Evolutionary conservation across 2,329 filamentous ascomycete species (phyloP).

Genomic region (Blumeria graminis): DNA sequence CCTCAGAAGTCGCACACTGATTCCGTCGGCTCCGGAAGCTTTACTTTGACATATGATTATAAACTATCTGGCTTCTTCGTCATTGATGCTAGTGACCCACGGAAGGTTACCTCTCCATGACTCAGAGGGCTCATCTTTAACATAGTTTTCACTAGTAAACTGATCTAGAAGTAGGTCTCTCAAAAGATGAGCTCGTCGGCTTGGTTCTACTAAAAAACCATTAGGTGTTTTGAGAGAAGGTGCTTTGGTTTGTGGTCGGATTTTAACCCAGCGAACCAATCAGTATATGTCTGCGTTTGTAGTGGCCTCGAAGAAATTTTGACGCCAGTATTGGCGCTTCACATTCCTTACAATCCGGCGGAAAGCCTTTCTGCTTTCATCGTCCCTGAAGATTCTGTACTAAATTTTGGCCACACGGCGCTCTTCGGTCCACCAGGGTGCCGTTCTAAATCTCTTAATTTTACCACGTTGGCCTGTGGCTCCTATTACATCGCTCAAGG

Average conservation of each 20-base stretch:
- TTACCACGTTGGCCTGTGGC: neutral
- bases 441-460: neutral
- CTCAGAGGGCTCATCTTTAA: no score
- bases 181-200: neutral
- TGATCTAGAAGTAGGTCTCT: neutral
- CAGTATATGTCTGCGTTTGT: neutral
- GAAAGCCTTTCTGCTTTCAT: neutral
- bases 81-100: neutral
- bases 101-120: no score
- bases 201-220: neutral
- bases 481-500: neutral
- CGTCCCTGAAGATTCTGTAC: neutral
- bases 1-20: neutral
- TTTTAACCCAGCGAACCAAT: neutral
- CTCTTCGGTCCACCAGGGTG: neutral
- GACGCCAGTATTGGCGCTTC: neutral
- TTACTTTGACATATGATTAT: neutral
- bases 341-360: neutral
- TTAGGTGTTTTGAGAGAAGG: neutral
- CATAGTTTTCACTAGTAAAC: no score
- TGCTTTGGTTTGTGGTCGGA: neutral
- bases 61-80: neutral
- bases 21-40: neutral
- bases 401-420: neutral
- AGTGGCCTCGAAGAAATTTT: neutral